Evolutionary conservation across 805 yeast species (phyloP), one percentile per base, ranked within the genome.

Genomic region (Wickerhamiella brachini): DNA sequence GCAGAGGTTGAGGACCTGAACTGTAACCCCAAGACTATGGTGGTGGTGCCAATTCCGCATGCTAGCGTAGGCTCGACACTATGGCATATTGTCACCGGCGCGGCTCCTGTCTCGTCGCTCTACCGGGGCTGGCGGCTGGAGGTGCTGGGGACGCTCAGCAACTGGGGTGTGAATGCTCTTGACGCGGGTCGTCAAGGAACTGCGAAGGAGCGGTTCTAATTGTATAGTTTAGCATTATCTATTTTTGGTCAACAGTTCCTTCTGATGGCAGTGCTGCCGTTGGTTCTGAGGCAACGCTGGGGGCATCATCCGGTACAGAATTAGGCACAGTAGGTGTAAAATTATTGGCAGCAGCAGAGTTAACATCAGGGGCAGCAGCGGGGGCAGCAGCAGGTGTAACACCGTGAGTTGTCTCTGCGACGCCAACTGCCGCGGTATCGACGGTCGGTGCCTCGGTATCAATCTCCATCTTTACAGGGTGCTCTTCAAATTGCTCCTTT

Each of bases 81-180:
- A 24, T 78, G 77, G 69, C 71, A 72, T 52, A 65, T 77, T 5
- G 53, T 73, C 44, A 64, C 66, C 17, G 74, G 76, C 60, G 66
- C 67, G 41, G 72, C 63, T 29, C 67, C 76, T 39, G 65, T 71
- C 8, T 70, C 73, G 37, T 65, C 71, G 1, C 64, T 82, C 23
- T 89, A 85, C 73, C 76, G 90, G 57, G 98, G 97, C 38, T 90
- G 97, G 97, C 77, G 86, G 64, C 80, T 87, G 43, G 94, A 95
- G 26, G 71, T 85, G 10, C 65, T 87, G 52, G 86, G 90, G 54
- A 76, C 85, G 2, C 65, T 85, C 47, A 93, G 95, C 10, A 81
- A 82, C 49, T 90, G 94, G 83, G 89, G 95, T 20, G 59, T 59
- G 41, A 50, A 51, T 9, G 57, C 57, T 15, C 51, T 60, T 7